These are phyloP conservation scores for Xenosphaeropsis pyriputrescens DNA, from an alignment of 2,329 filamentous ascomycete species.

Conservation along the genomic window DNA sequence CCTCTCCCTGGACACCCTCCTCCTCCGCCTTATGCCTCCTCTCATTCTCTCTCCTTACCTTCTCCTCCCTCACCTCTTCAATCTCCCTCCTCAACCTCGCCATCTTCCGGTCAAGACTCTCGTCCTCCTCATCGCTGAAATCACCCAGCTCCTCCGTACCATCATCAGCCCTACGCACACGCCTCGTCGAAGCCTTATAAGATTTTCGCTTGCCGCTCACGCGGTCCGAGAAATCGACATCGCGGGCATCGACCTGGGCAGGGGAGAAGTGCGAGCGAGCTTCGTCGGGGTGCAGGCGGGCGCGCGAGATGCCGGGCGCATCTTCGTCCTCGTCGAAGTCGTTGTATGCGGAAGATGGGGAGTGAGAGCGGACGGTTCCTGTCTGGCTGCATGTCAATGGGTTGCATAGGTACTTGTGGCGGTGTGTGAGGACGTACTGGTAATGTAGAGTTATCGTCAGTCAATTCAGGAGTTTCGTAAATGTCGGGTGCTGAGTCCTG, in stretches of 20 bases:
- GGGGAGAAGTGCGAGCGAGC: constrained; percentile 71
- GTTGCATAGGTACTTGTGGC: neutral
- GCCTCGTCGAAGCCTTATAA: constrained; percentile 61
- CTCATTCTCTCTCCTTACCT: constrained; percentile 35
- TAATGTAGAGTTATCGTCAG: constrained; percentile 76
- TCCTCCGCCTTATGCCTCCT: constrained; percentile 23
- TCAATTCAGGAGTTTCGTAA: constrained; percentile 90
- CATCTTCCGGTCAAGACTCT: constrained; percentile 64
- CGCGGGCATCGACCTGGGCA: constrained; percentile 57
- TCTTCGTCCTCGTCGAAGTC: constrained; percentile 51
- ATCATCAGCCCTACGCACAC: constrained; percentile 45
- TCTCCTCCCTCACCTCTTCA: constrained; percentile 50
- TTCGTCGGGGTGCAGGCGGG: constrained; percentile 60
- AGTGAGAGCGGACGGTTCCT: constrained; percentile 34
- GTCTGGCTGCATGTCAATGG: constrained; percentile 10
- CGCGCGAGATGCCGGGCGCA: constrained; percentile 55
- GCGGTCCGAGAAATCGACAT: constrained; percentile 82
- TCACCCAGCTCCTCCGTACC: constrained; percentile 57
- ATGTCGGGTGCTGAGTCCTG: constrained; percentile 88
- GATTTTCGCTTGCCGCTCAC: constrained; percentile 71
- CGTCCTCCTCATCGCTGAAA: constrained; percentile 62
- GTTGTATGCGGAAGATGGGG: constrained; percentile 37
- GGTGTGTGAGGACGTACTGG: constrained; percentile 33
- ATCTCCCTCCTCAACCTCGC: constrained; percentile 73
- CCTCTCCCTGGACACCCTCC: constrained; percentile 13